A percentile compares a stretch with the other conserved stretches of the same genome.
Evolutionary conservation across 371 early-diverging fungal genomes (phyloP).

Genomic region (Lichtheimia corymbifera): DNA sequence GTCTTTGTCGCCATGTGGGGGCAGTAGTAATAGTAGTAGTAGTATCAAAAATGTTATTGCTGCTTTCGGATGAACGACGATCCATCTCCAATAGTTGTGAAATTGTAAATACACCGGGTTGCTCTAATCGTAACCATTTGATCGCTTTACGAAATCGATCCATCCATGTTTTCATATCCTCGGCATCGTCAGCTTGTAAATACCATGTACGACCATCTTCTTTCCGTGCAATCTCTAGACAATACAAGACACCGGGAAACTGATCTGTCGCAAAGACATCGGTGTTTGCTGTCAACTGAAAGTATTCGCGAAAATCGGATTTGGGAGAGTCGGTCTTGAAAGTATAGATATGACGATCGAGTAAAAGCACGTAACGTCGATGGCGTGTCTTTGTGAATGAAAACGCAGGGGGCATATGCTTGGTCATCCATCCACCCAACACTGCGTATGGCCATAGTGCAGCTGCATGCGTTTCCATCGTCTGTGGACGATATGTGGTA

Average conservation of each 20-base stretch:
- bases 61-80: background rate
- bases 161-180: conserved; percentile 37
- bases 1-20: background rate
- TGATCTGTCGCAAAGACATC: conserved; percentile 39
- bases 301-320: conserved; percentile 26
- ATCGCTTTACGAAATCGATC: conserved; percentile 28
- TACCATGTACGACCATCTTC: conserved; percentile 27
- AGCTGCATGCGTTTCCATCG: conserved; percentile 7
- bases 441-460: conserved; percentile 25
- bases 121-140: conserved; percentile 5
- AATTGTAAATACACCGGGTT: conserved; percentile 5
- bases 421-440: conserved; percentile 33
- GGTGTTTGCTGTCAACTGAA: conserved; percentile 31
- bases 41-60: too few species aligned
- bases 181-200: conserved; percentile 33
- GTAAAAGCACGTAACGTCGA: conserved; percentile 33
- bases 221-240: conserved; percentile 34
- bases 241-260: conserved; percentile 26
- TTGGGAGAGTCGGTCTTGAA: conserved; percentile 35
- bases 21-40: too few species aligned
- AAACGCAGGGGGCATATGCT: conserved; percentile 37
- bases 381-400: conserved; percentile 33
- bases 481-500: conserved; percentile 3
- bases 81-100: background rate
- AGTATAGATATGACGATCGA: conserved; percentile 34